phyloP scores from a whole-genome alignment of 2,329 filamentous ascomycete genomes.

The Fusarium mangiferae region DNA sequence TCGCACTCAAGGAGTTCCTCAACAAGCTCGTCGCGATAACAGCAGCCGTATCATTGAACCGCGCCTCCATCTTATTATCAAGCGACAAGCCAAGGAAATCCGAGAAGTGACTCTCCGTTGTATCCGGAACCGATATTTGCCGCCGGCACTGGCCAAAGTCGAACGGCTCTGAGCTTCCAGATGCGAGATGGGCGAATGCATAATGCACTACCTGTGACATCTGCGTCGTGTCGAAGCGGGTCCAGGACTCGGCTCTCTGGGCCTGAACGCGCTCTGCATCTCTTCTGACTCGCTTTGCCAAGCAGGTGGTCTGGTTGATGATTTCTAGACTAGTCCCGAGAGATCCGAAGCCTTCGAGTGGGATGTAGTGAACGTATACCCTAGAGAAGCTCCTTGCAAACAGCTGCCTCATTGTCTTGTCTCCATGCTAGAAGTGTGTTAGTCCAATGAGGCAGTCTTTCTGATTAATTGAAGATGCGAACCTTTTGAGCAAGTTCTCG shows the following conservation, averaged over 20 bases:
- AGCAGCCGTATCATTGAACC: background rate
- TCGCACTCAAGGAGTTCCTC: background rate
- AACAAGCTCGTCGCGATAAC: background rate
- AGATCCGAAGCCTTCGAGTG: background rate
- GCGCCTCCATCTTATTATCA: background rate
- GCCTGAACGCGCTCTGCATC: background rate
- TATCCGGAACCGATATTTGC: background rate
- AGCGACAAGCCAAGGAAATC: background rate
- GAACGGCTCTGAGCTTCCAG: background rate
- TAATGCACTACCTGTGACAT: background rate
- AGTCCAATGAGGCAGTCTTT: rapidly evolving
- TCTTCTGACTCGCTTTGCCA: background rate
- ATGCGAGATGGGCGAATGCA: background rate
- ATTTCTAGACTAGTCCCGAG: background rate
- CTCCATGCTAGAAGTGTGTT: background rate
- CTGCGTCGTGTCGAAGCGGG: background rate
- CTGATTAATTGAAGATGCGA: background rate
- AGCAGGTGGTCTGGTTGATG: background rate
- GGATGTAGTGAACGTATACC: background rate
- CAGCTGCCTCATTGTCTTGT: background rate
- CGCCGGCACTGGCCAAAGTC: background rate
- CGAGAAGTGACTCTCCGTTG: background rate
- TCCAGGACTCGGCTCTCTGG: background rate
- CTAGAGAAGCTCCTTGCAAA: background rate
- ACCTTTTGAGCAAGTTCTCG: background rate